These are phyloP conservation scores for Orobanche coerulescens DNA, from an alignment of 257 asterid genomes.

Conservation along the genomic window DNA sequence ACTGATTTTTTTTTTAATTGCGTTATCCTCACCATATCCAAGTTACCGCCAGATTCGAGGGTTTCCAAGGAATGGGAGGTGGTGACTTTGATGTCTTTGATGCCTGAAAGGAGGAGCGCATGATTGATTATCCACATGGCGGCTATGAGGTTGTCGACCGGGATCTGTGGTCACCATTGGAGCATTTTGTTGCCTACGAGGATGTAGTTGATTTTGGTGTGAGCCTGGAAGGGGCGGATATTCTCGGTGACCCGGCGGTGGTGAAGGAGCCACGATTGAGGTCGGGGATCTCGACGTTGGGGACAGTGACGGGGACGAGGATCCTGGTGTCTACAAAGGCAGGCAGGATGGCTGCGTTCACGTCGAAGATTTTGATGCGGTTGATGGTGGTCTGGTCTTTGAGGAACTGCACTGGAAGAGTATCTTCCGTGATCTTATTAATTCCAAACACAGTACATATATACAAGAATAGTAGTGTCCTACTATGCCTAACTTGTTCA, in stretches of 20 bases:
- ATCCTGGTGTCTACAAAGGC: conserved; percentile 77
- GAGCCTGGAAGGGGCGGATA: conserved; percentile 61
- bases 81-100: conserved; percentile 35
- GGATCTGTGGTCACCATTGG: conserved; percentile 75
- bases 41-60: too few relatives aligned
- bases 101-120: conserved; percentile 29
- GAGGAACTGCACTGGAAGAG: conserved; percentile 69
- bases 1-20: too few relatives aligned
- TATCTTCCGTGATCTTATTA: too few relatives aligned
- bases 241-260: conserved; percentile 35
- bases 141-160: conserved; percentile 40
- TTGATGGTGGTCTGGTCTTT: conserved; percentile 58
- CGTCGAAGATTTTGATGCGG: conserved; percentile 60
- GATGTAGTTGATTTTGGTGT: conserved; percentile 50
- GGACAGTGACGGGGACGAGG: conserved; percentile 59
- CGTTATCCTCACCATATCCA: too few relatives aligned
- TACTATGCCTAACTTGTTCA: too few relatives aligned
- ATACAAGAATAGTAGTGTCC: too few relatives aligned
- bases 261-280: conserved; percentile 42
- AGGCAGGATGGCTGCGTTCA: conserved; percentile 58
- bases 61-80: conserved; percentile 38
- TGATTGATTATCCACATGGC: conserved; percentile 53
- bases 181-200: conserved; percentile 75
- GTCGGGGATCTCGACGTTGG: conserved; percentile 61
- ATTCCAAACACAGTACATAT: too few relatives aligned